Evolutionary conservation across 352 stramenopile species (phyloP), one percentile per base, ranked within the genome.

Genomic region (Phytophthora citricola): DNA sequence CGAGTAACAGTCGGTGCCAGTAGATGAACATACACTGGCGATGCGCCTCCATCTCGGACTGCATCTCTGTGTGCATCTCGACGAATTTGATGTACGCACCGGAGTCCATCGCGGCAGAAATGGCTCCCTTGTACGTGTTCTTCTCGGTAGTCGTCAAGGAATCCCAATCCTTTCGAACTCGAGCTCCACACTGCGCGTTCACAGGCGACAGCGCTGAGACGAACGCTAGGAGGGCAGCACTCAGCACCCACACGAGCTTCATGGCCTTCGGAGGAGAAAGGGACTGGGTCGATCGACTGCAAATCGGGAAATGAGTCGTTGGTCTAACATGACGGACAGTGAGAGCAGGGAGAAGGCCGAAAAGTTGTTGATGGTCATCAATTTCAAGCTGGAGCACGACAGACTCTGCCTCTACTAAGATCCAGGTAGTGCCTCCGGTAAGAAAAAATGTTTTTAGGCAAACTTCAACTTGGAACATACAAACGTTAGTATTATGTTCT

Each of bases 1-100:
- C 34, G 2, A 95, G 72, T 15, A 93, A 75, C 8, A 82, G 53
- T 8, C 85, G 82, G 55, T 94, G 85, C 87, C 87, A 95, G 69
- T 90, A 92, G 48, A 91, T 75, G 69, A 93, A 94, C 79, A 93
- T 91, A 51, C 84, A 92, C 69, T 83, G 73, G 17, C 71, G 58
- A 44, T 90, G 77, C 7, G 79, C 81, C 29, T 87, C 62, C 41
- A 59, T 69, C 39, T 85, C 71, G 5, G 79, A 87, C 48, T 73
- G 65, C 71, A 81, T 81, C 50, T 90, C 81, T 3, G 75, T 85
- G 71, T 90, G 81, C 48, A 90, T 85, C 55, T 82, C 75, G 29
- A 88, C 47, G 57, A 89, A 88, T 58, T 87, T 83, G 47, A 78
- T 76, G 63, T 85, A 88, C 4, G 66, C 70, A 5, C 81, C 81